Conservation (phyloP, 2,329 filamentous ascomycete species). For the Drechmeria coniospora region DNA sequence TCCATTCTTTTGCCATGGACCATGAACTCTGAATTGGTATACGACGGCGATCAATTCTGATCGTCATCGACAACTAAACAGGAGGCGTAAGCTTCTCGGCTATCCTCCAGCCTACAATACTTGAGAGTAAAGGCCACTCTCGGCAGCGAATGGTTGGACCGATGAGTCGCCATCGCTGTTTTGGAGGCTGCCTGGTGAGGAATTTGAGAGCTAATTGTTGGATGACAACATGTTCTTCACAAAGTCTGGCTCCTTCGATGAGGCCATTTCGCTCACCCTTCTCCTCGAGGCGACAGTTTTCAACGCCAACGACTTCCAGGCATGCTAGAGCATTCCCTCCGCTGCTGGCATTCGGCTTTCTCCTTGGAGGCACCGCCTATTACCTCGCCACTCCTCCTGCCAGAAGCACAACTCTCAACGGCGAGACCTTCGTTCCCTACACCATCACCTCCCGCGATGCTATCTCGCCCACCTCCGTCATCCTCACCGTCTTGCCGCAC, state of each 20-base stretch:
- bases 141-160: too few species aligned
- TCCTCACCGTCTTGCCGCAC: conserved; percentile 46
- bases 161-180: too few species aligned
- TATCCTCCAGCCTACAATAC: too few species aligned
- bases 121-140: too few species aligned
- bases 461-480: conserved; percentile 51
- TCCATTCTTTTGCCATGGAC: too few species aligned
- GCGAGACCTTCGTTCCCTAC: conserved; percentile 48
- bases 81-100: too few species aligned
- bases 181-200: too few species aligned
- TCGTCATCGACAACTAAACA: too few species aligned
- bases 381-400: conserved; percentile 12
- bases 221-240: too few species aligned
- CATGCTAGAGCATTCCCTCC: conserved; percentile 11
- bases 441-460: conserved; percentile 43
- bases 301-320: conserved; percentile 10
- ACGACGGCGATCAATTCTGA: too few species aligned
- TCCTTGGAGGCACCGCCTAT: conserved; percentile 11
- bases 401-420: conserved; percentile 30
- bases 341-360: conserved; percentile 7
- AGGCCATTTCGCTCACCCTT: background rate
- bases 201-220: too few species aligned
- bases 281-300: background rate
- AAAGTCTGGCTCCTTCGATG: background rate
- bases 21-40: too few species aligned